These are phyloP conservation scores for Schizophyllum amplum DNA, from an alignment of 1,284 basidiomycete genomes.

Conservation along the genomic window DNA sequence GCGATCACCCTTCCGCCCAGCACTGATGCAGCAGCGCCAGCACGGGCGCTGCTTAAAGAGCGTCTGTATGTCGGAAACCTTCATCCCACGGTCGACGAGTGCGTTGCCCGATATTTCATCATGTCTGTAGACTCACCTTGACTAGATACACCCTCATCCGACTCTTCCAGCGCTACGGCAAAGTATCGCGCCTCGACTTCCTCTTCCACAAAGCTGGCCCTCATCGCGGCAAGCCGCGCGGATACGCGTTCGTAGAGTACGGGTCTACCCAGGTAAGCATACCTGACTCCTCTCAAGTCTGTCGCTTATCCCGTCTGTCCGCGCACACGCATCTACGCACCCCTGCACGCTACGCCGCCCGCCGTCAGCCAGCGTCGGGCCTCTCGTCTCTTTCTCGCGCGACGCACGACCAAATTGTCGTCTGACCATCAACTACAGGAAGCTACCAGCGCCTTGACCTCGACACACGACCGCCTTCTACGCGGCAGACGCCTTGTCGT, in stretches of 20 bases:
- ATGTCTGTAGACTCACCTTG: conserved; percentile 8
- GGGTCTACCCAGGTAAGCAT: conserved; percentile 68
- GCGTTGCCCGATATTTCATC: conserved; percentile 22
- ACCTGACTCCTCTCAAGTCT: neutral
- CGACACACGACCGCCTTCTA: conserved; percentile 74
- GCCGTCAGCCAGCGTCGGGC: too few relatives aligned
- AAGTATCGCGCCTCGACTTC: conserved; percentile 87
- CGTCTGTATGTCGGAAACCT: conserved; percentile 91
- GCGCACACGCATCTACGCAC: neutral
- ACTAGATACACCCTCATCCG: conserved; percentile 79
- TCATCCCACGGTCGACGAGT: conserved; percentile 86
- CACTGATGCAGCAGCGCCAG: conserved; percentile 10
- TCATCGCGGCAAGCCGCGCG: conserved; percentile 85
- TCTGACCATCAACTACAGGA: conserved; percentile 47
- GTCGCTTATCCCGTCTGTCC: conserved; percentile 6
- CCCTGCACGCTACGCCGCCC: neutral
- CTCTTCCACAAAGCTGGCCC: conserved; percentile 91
- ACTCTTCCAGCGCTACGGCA: conserved; percentile 86
- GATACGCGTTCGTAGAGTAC: conserved; percentile 94
- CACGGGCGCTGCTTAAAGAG: conserved; percentile 44
- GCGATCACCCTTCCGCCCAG: conserved; percentile 11
- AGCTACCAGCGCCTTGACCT: conserved; percentile 70
- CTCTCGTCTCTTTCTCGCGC: too few relatives aligned
- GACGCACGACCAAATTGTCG: conserved; percentile 14
- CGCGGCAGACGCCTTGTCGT: conserved; percentile 85